Evolutionary conservation across 305 asterid species (phyloP), one percentile per base, ranked within the genome.

Genomic region (Striga hermonthica): DNA sequence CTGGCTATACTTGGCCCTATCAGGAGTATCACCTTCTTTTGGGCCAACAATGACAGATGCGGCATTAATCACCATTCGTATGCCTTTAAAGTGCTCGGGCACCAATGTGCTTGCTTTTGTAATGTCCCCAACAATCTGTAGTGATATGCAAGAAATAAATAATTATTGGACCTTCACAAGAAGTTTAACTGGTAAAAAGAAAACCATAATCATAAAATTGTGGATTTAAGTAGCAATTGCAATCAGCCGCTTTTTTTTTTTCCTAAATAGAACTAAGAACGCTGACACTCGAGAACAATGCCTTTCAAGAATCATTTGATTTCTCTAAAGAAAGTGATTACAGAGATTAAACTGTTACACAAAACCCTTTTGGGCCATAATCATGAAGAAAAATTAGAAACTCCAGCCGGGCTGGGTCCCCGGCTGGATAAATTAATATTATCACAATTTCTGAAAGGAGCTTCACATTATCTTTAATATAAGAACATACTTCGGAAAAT

Each of bases 21-120:
- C 97, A 36, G 96, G 95, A 66, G 98, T 91, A 81, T 91, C 98
- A 57, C 98, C 98, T 81, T 91, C 98, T 83, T 89, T 91, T 71
- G 98, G 98, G 59, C 98, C 97, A 77, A 89, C 97, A 70, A 92
- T 92, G 77, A 82, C 97, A 41, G 98, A 92, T 76, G 74, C 92
- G 40, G 93, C 89, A 78, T 89, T 92, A 48, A 92, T 80, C 66
- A 89, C 96, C 77, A 47, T 74, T 65, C 77, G 83, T 35, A 92
- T 93, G 72, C 98, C 96, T 83, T 83, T 85, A 67, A 91, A 91
- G 64, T 81, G 75, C 81, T 83, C 93, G 3, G 95, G 97, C 62
- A 76, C 11, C 81, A 91, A 73, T 66, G 95, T 85, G 82, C 87
- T 85, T 14, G 89, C 84, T 77, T 83, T 87, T 43, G 98, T 91